Conservation (phyloP, 2,329 filamentous ascomycete species). For the Colletotrichum spinosum region DNA sequence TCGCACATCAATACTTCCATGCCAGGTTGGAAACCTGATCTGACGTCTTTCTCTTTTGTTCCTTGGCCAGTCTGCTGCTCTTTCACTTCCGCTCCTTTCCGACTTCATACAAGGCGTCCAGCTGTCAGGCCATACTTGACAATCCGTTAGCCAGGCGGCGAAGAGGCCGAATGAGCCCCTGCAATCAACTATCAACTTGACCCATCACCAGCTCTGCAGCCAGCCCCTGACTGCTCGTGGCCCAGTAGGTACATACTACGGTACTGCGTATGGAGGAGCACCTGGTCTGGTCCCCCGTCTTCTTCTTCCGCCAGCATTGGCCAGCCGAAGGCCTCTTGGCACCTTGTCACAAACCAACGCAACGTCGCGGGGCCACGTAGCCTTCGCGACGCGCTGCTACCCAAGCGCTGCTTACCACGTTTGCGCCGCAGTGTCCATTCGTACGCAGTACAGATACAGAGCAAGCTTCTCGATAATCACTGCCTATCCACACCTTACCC, state of each 20-base stretch:
- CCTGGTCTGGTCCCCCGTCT: conserved; percentile 17
- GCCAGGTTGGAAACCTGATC: conserved; percentile 18
- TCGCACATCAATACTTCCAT: background rate
- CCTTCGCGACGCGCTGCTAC: conserved; percentile 10
- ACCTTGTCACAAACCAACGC: background rate
- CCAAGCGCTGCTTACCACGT: conserved; percentile 30
- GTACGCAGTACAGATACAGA: too few species aligned
- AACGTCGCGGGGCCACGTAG: conserved; percentile 18
- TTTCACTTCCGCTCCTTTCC: background rate
- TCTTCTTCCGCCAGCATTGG: conserved; percentile 20
- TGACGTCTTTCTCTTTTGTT: conserved; percentile 1
- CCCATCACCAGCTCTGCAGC: conserved; percentile 23
- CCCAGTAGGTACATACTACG: too few species aligned
- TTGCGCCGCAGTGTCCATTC: conserved; percentile 1
- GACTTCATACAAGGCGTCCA: too few species aligned
- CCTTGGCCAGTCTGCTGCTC: background rate
- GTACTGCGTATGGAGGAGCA: background rate
- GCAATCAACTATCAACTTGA: conserved; percentile 16
- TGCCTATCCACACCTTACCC: too few species aligned
- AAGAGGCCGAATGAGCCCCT: conserved; percentile 17
- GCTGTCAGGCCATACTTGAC: background rate
- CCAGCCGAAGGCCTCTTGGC: conserved; percentile 22
- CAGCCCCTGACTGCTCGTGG: conserved; percentile 13
- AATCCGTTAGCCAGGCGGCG: background rate
- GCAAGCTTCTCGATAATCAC: too few species aligned